Evolutionary conservation across 2,329 filamentous ascomycete genomes (phyloP).

Genomic region (Hypoxylon sp.): DNA sequence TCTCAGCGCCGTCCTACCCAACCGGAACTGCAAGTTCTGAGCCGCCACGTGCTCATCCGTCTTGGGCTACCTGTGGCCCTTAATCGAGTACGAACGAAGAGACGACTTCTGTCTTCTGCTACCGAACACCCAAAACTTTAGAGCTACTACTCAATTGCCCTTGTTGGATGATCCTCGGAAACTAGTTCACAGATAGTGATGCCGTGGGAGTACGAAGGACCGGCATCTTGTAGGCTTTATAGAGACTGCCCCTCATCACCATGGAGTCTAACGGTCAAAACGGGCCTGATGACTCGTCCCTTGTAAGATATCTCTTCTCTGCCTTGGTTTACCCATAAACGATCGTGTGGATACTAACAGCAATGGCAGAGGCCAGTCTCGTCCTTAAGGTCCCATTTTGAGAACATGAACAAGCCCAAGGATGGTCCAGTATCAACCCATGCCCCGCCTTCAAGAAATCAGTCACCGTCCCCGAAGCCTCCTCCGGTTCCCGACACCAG

Average conservation of each 20-base stretch:
- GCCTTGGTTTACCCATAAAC: conserved; percentile 22
- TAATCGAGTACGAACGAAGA: conserved; percentile 20
- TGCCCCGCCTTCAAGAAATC: conserved; percentile 49
- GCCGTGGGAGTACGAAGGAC: conserved; percentile 44
- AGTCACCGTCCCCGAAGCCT: conserved; percentile 53
- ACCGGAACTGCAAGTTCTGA: conserved; percentile 11
- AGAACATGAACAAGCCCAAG: conserved; percentile 74
- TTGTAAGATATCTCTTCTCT: conserved; percentile 65
- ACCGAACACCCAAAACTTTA: conserved; percentile 8
- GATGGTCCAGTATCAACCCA: conserved; percentile 53
- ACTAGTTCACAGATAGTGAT: conserved; percentile 37
- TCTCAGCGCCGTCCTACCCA: conserved; percentile 25
- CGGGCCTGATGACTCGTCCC: conserved; percentile 81
- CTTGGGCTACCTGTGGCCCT: conserved; percentile 16
- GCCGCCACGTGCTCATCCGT: conserved; percentile 32
- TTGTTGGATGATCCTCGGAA: conserved; percentile 39
- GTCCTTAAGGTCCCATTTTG: conserved; percentile 83
- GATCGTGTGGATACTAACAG: conserved; percentile 46
- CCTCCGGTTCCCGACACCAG: conserved; percentile 52
- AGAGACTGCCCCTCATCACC: conserved; percentile 46
- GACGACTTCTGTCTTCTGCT: conserved; percentile 1
- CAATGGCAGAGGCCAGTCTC: conserved; percentile 79
- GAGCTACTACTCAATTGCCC: conserved; percentile 10
- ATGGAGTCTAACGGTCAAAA: conserved; percentile 65
- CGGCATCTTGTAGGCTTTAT: conserved; percentile 44